phyloP scores from a whole-genome alignment of 139 green algal genomes.

The Chlamydomonas applanata region DNA sequence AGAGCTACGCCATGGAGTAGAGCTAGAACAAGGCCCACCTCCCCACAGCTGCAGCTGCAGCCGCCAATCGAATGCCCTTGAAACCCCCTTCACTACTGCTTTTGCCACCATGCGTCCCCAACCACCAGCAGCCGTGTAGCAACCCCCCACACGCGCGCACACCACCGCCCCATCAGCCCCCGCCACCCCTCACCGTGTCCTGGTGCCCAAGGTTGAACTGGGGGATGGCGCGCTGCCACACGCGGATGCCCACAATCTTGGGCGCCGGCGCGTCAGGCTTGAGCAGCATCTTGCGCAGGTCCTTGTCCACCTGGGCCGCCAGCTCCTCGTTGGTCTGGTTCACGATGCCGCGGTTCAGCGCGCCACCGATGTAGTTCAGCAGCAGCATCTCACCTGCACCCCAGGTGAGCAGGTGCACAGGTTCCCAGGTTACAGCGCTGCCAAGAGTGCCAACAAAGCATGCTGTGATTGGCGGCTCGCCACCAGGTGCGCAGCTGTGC shows the following conservation, averaged over 20 bases:
- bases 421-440: not conserved
- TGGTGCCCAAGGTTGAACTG: conserved; percentile 97
- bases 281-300: conserved; percentile 93
- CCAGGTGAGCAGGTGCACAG: conserved; percentile 9
- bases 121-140: too few relatives aligned
- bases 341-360: conserved; percentile 83
- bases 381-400: conserved; percentile 70
- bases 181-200: conserved; percentile 32
- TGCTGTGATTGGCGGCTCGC: too few relatives aligned
- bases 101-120: too few relatives aligned
- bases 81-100: too few relatives aligned
- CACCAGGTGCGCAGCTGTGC: too few relatives aligned
- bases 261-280: conserved; percentile 80
- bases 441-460: not conserved
- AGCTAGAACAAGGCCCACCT: too few relatives aligned
- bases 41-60: too few relatives aligned
- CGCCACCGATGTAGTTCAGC: conserved; percentile 97
- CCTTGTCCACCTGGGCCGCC: conserved; percentile 79
- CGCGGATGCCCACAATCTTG: conserved; percentile 77
- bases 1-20: too few relatives aligned
- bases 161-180: not conserved
- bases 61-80: too few relatives aligned
- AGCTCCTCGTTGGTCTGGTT: conserved; percentile 59
- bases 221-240: conserved; percentile 95
- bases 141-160: too few relatives aligned